Evolutionary conservation across 2,329 filamentous ascomycete genomes (phyloP).

Genomic region (Penicillium paneum): DNA sequence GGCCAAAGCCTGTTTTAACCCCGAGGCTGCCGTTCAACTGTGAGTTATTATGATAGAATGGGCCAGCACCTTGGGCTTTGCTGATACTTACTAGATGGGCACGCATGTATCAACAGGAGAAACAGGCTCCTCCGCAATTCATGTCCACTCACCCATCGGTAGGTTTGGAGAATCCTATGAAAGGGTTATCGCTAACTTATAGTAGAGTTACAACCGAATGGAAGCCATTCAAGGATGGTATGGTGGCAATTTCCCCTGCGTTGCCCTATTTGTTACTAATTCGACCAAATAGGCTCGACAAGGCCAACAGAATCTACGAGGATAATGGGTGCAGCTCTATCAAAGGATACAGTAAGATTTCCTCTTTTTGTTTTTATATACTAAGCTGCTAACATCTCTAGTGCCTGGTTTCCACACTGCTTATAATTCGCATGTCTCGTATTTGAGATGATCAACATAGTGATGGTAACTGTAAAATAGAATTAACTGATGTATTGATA

Average conservation of each 20-base stretch:
- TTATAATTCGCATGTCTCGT: conserved; percentile 8
- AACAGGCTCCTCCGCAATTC: conserved; percentile 52
- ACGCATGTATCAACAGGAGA: conserved; percentile 50
- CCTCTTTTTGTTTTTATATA: not conserved
- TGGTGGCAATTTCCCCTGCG: conserved; percentile 4
- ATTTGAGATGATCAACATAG: conserved; percentile 5
- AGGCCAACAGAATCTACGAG: conserved; percentile 40
- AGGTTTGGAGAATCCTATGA: conserved; percentile 6
- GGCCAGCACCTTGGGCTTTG: not conserved
- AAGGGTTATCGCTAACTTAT: not conserved
- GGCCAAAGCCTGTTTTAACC: conserved; percentile 59
- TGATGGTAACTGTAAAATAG: not conserved
- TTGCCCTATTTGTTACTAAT: conserved; percentile 13
- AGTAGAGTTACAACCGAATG: conserved; percentile 51
- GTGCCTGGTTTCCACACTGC: conserved; percentile 22
- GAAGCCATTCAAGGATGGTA: conserved; percentile 55
- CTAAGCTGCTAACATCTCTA: conserved; percentile 3
- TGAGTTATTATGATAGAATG: conserved; percentile 25
- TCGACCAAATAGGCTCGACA: conserved; percentile 32
- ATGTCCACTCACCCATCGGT: conserved; percentile 59
- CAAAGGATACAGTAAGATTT: conserved; percentile 29
- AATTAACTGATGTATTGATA: not conserved
- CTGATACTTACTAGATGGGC: conserved; percentile 41
- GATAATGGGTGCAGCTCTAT: conserved; percentile 39
- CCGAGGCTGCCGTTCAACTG: conserved; percentile 53